phyloP scores from a whole-genome alignment of 495 filamentous ascomycete genomes.

The Acidomyces sp. region DNA sequence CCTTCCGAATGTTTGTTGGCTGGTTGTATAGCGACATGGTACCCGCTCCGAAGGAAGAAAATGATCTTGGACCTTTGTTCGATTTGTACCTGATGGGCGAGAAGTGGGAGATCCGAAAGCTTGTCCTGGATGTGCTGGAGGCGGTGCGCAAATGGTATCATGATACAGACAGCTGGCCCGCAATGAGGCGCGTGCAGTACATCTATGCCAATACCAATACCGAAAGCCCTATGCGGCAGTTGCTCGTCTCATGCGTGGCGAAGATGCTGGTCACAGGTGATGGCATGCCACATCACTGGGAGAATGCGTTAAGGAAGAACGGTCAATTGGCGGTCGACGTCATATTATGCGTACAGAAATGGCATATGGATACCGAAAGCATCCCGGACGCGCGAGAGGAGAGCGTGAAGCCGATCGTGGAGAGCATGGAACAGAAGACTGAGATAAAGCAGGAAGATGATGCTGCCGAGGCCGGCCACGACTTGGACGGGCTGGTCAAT shows the following conservation, averaged over 20 bases:
- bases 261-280: slow-evolving; percentile 29
- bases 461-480: neutral
- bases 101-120: slow-evolving; percentile 28
- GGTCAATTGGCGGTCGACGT: slow-evolving; percentile 38
- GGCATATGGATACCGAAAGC: slow-evolving; percentile 31
- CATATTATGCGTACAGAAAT: slow-evolving; percentile 35
- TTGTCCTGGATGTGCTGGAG: slow-evolving; percentile 31
- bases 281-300: slow-evolving; percentile 36
- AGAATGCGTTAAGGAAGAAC: slow-evolving; percentile 36
- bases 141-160: slow-evolving; percentile 34
- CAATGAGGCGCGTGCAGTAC: slow-evolving; percentile 38
- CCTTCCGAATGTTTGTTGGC: slow-evolving; percentile 36
- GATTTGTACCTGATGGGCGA: slow-evolving; percentile 37
- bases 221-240: slow-evolving; percentile 34
- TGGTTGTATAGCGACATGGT: slow-evolving; percentile 36
- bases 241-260: slow-evolving; percentile 35
- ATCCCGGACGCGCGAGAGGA: slow-evolving; percentile 35
- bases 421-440: slow-evolving; percentile 24
- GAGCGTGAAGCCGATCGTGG: slow-evolving; percentile 21
- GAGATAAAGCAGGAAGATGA: slow-evolving; percentile 22
- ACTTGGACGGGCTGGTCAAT: too few relatives aligned
- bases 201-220: slow-evolving; percentile 36
- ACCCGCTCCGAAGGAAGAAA: slow-evolving; percentile 30
- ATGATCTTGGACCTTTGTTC: slow-evolving; percentile 31
- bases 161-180: slow-evolving; percentile 33